Conservation (phyloP, 2,329 filamentous ascomycete genomes). For the Chaetomium globosum region DNA sequence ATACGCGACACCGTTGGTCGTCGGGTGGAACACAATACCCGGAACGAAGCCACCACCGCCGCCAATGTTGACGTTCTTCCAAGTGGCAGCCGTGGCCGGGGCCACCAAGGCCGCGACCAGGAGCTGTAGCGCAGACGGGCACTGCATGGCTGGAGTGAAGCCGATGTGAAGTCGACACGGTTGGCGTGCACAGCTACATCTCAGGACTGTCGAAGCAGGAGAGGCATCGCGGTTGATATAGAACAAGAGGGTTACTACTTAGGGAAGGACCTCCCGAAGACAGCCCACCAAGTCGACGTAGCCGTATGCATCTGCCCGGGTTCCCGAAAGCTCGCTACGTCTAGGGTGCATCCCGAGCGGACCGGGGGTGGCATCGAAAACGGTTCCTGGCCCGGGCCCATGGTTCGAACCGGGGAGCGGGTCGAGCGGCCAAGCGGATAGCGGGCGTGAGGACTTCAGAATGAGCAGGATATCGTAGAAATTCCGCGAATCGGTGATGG, state of each 20-base stretch:
- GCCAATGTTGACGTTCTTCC: constrained; percentile 48
- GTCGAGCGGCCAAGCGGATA: not conserved
- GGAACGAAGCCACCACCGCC: constrained; percentile 61
- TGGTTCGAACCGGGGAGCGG: constrained; percentile 28
- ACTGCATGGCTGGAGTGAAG: constrained; percentile 32
- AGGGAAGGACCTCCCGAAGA: not conserved
- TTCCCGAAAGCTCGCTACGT: constrained; percentile 23
- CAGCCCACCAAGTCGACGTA: not conserved
- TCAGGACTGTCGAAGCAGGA: constrained; percentile 9
- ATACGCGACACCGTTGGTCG: constrained; percentile 54
- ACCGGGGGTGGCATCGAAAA: constrained; percentile 12
- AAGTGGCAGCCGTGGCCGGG: constrained; percentile 38
- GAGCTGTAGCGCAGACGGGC: constrained; percentile 31
- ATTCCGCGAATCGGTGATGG: constrained; percentile 32
- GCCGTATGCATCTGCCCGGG: constrained; percentile 19
- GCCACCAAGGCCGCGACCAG: constrained; percentile 36
- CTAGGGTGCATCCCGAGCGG: constrained; percentile 1
- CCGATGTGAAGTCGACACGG: constrained; percentile 8
- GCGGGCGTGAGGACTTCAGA: not conserved
- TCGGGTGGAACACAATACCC: constrained; percentile 60
- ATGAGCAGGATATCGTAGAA: constrained; percentile 11
- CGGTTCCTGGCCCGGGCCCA: constrained; percentile 27
- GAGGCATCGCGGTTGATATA: constrained; percentile 33
- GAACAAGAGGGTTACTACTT: not conserved
- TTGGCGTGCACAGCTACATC: constrained; percentile 22